A percentile compares a stretch with the other conserved stretches of the same genome.
phyloP scores from a whole-genome alignment of 2,329 filamentous ascomycete genomes.

The Endoconidiophora polonica region DNA sequence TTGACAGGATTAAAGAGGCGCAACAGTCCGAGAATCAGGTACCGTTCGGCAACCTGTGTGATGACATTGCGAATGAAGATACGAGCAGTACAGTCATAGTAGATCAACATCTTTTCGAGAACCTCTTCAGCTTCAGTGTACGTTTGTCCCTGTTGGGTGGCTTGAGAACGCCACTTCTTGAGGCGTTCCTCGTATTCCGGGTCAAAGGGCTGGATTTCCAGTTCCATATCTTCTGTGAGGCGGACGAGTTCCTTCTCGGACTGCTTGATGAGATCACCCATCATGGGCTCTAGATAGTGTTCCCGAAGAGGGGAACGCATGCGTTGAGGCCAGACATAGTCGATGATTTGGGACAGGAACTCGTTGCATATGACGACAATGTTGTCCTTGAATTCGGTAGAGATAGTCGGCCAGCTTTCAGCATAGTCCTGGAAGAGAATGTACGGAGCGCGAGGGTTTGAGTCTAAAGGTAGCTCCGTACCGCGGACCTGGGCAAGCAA shows the following conservation, averaged over 20 bases:
- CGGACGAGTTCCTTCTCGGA: conserved; percentile 30
- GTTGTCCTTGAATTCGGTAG: conserved; percentile 37
- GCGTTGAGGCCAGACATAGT: conserved; percentile 32
- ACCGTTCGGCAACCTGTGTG: conserved; percentile 34
- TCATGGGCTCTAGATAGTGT: conserved; percentile 32
- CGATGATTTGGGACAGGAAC: conserved; percentile 34
- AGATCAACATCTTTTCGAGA: conserved; percentile 38
- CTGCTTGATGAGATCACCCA: conserved; percentile 29
- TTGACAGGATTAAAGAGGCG: conserved; percentile 35
- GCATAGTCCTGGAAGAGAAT: conserved; percentile 38
- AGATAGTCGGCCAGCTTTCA: conserved; percentile 34
- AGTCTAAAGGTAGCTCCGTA: conserved; percentile 35
- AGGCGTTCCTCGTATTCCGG: conserved; percentile 36
- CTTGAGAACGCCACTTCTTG: conserved; percentile 28
- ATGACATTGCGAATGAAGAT: conserved; percentile 36
- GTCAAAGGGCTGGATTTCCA: conserved; percentile 36
- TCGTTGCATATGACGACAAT: conserved; percentile 37
- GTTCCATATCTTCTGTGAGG: conserved; percentile 32
- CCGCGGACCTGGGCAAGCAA: conserved; percentile 33
- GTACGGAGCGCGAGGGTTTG: conserved; percentile 35
- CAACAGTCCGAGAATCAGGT: conserved; percentile 34
- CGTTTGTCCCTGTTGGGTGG: conserved; percentile 26
- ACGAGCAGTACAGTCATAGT: conserved; percentile 34
- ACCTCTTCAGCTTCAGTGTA: conserved; percentile 37
- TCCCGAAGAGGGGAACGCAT: conserved; percentile 34